phyloP scores from a whole-genome alignment of 192 early-diverging fungal species.

The Entomortierella chlamydospora region DNA sequence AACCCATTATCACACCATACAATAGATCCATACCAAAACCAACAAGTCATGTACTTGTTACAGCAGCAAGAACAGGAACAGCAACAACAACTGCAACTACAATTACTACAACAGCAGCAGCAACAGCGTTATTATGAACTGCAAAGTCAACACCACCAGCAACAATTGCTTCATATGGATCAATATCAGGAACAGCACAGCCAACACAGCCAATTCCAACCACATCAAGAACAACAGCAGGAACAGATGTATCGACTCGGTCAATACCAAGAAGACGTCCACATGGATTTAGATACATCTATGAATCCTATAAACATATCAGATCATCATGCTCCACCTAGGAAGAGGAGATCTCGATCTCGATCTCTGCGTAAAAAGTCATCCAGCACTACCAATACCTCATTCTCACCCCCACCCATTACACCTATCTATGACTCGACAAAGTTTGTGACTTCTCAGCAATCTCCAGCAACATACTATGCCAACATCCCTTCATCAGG shows the following conservation, averaged over 20 bases:
- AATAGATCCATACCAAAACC: constrained; percentile 17
- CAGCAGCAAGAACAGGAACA: too few relatives aligned
- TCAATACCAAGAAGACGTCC: constrained; percentile 24
- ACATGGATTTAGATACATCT: constrained; percentile 35
- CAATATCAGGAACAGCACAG: constrained; percentile 11
- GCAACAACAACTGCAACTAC: neutral
- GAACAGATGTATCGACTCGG: neutral
- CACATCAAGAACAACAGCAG: constrained; percentile 22
- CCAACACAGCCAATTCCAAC: constrained; percentile 20
- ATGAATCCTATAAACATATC: neutral
- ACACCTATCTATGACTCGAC: constrained; percentile 6
- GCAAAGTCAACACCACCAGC: constrained; percentile 2
- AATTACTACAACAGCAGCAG: constrained; percentile 10
- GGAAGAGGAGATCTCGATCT: constrained; percentile 23
- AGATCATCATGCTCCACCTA: constrained; percentile 1
- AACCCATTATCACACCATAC: constrained; percentile 1
- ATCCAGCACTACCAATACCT: constrained; percentile 4
- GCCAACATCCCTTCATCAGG: neutral
- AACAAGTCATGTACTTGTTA: neutral
- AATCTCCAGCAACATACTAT: constrained; percentile 5
- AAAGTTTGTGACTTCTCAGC: neutral
- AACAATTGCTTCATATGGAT: neutral
- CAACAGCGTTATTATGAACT: constrained; percentile 1
- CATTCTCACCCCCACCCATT: constrained; percentile 17
- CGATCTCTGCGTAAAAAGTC: constrained; percentile 4